Evolutionary conservation across 805 yeast genomes (phyloP).

Genomic region (Lipomyces mesembrius): DNA sequence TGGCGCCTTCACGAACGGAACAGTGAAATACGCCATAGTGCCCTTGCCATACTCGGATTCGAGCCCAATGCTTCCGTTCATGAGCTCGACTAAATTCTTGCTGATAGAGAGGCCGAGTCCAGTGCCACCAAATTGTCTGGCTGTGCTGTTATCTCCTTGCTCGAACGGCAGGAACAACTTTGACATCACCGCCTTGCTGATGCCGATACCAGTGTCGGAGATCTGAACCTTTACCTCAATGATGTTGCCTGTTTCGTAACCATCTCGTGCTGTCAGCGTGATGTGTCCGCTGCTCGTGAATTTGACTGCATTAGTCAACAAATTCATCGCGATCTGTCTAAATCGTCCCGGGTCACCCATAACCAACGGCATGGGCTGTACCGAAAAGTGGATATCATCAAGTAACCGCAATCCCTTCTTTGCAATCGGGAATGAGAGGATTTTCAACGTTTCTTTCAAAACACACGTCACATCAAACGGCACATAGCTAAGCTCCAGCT

Average conservation of each 20-base stretch:
- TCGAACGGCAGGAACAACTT: slow-evolving; percentile 59
- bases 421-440: slow-evolving; percentile 55
- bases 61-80: slow-evolving; percentile 55
- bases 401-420: slow-evolving; percentile 53
- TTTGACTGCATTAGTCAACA: slow-evolving; percentile 60
- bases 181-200: slow-evolving; percentile 51
- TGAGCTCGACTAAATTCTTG: slow-evolving; percentile 54
- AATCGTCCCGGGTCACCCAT: slow-evolving; percentile 57
- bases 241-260: slow-evolving; percentile 48
- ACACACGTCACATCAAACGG: slow-evolving; percentile 54
- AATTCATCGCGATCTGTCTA: slow-evolving; percentile 57
- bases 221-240: slow-evolving; percentile 45
- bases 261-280: slow-evolving; percentile 46
- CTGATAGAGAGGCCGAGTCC: slow-evolving; percentile 58
- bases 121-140: slow-evolving; percentile 58
- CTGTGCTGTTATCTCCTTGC: slow-evolving; percentile 61
- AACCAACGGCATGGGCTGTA: slow-evolving; percentile 44
- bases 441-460: slow-evolving; percentile 54
- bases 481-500: slow-evolving; percentile 52
- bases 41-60: slow-evolving; percentile 55
- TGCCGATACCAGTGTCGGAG: slow-evolving; percentile 59
- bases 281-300: slow-evolving; percentile 55
- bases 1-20: slow-evolving; percentile 37
- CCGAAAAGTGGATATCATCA: slow-evolving; percentile 50
- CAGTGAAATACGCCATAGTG: slow-evolving; percentile 52